Evolutionary conservation across 1,139 yeast species (phyloP).

Genomic region (Scheffersomyces titani): DNA sequence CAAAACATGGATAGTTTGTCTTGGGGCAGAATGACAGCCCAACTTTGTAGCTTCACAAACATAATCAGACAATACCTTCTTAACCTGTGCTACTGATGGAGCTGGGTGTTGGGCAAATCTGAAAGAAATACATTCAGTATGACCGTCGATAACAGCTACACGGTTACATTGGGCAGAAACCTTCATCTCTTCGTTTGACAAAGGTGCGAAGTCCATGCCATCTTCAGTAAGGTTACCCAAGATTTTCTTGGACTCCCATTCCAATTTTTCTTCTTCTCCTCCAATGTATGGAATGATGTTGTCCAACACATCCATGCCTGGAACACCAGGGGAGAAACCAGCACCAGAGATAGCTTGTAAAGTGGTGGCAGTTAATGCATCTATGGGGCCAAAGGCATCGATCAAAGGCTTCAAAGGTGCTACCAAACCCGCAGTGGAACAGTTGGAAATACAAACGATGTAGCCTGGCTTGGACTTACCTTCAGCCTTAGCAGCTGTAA

Average conservation of each 20-base stretch:
- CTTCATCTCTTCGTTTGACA: conserved; percentile 70
- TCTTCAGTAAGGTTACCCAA: conserved; percentile 63
- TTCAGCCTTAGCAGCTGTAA: conserved; percentile 52
- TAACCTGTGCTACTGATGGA: conserved; percentile 81
- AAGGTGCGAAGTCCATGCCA: conserved; percentile 58
- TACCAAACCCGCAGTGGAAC: conserved; percentile 97
- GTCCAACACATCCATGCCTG: conserved; percentile 92
- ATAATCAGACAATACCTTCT: conserved; percentile 68
- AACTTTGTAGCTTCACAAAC: conserved; percentile 79
- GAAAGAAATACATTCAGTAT: conserved; percentile 90
- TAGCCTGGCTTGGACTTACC: conserved; percentile 70
- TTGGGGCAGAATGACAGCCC: conserved; percentile 91
- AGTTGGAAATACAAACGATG: conserved; percentile 92
- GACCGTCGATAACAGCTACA: conserved; percentile 97
- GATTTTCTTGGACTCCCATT: conserved; percentile 97
- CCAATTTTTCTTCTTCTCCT: conserved; percentile 98
- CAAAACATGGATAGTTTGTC: conserved; percentile 84
- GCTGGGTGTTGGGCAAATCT: conserved; percentile 80
- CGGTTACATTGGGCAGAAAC: conserved; percentile 97
- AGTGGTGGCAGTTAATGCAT: conserved; percentile 84
- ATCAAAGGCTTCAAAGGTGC: conserved; percentile 94
- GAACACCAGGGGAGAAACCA: conserved; percentile 97
- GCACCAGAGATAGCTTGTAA: conserved; percentile 98
- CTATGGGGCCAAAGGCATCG: conserved; percentile 86
- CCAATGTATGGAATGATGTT: conserved; percentile 92